Conservation (phyloP, 1,139 yeast species). For the Yueomyces sp. region DNA sequence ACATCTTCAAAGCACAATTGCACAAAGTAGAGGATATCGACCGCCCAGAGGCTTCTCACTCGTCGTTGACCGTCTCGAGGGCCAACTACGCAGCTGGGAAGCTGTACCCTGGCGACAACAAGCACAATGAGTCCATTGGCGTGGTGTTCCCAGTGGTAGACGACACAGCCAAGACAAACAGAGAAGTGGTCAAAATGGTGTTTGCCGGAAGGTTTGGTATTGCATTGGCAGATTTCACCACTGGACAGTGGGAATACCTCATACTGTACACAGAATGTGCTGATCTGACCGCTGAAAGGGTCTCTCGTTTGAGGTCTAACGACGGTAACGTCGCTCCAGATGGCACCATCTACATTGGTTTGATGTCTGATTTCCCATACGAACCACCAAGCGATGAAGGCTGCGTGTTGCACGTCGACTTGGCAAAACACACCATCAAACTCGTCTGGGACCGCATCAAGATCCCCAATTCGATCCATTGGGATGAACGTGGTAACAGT, state of each 20-base stretch:
- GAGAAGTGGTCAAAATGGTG: conserved; percentile 12
- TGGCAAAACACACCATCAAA: conserved; percentile 15
- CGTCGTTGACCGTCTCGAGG: conserved; percentile 5
- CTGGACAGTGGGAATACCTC: conserved; percentile 32
- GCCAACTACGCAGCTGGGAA: conserved; percentile 8
- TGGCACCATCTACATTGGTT: conserved; percentile 61
- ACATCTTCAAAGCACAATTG: conserved; percentile 43
- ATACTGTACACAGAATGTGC: conserved; percentile 31
- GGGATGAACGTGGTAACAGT: conserved; percentile 36
- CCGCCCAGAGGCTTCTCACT: conserved; percentile 1
- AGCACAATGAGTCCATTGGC: conserved; percentile 37
- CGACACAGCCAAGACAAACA: conserved; percentile 16
- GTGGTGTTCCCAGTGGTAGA: conserved; percentile 50
- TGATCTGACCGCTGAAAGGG: conserved; percentile 17
- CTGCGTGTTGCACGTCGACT: conserved; percentile 23
- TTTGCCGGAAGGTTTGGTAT: conserved; percentile 51
- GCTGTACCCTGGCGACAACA: conserved; percentile 8
- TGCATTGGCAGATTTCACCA: conserved; percentile 35
- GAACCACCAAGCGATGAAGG: conserved; percentile 22
- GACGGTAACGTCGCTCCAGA: conserved; percentile 62
- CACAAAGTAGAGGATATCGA: conserved; percentile 7
- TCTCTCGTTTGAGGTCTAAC: conserved; percentile 44
- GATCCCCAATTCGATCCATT: conserved; percentile 76
- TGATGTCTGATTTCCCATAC: conserved; percentile 47
- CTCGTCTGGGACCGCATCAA: conserved; percentile 27